Evolutionary conservation across 805 yeast species (phyloP), one percentile per base, ranked within the genome.

Genomic region (Metahyphopichia silvanorum): DNA sequence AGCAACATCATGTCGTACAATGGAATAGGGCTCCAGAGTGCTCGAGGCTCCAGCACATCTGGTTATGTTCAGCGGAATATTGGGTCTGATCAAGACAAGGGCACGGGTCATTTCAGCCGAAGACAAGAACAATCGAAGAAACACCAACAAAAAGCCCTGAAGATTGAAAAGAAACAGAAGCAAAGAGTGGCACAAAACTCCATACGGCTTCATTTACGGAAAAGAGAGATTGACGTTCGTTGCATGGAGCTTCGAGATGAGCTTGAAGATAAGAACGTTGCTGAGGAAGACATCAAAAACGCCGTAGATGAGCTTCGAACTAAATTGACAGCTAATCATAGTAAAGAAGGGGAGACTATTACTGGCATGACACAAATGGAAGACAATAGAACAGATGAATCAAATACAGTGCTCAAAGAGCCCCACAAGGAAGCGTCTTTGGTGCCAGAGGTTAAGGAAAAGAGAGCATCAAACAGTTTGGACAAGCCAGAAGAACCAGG

Each of bases 41-140:
- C 81, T 0, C 59, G 80, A 42, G 85, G 86, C 0, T 64, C 82
- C 0, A 79, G 81, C 0, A 79, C 86, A 0, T 77, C 81, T 16
- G 86, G 86, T 0, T 66, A 67, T 43, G 69, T 79, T 2, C 81
- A 77, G 43, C 62, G 66, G 39, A 77, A 65, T 41, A 47, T 53
- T 1, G 51, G 69, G 0, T 42, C 50, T 12, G 21, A 43, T 4
- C 45, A 51, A 17, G 47, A 42, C 23, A 38, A 38, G 17, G 37
- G 38, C 13, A 50, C 49, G 11, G 51, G 43, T 16, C 51, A 47
- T 20, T 43, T 52, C 4, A 49, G 60, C 3, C 57, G 58, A 2
- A 66, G 70, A 6, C 66, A 60, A 16, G 71, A 51, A 43, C 45
- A 58, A 23, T 51, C 55, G 27, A 57, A 79, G 26, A 57, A 65